phyloP scores from a whole-genome alignment of 202 grass and related monocot species.

The Hordeum pubiflorum region DNA sequence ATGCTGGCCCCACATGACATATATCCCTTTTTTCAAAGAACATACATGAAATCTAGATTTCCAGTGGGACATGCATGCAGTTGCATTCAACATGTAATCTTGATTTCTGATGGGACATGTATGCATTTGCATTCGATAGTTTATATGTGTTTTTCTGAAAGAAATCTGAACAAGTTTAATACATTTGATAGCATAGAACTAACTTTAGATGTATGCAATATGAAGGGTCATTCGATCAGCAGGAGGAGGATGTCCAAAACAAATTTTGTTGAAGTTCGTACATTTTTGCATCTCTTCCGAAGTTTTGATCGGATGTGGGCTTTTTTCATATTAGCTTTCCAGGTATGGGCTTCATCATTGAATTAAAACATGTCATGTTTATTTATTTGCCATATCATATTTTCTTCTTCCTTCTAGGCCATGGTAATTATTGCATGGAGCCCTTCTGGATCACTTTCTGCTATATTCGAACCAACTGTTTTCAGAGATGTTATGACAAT shows the following conservation, averaged over 20 bases:
- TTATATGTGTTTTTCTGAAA: background rate
- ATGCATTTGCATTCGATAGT: constrained; percentile 5
- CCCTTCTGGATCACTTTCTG: constrained; percentile 42
- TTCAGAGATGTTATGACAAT: constrained; percentile 84
- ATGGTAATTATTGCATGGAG: constrained; percentile 99
- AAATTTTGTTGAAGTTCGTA: constrained; percentile 99
- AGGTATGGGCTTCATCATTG: constrained; percentile 41
- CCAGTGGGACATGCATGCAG: background rate
- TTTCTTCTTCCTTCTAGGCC: constrained; percentile 46
- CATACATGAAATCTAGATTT: background rate
- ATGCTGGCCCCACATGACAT: background rate
- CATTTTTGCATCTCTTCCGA: constrained; percentile 91
- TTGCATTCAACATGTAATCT: background rate
- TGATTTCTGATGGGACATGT: background rate
- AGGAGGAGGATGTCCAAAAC: constrained; percentile 56
- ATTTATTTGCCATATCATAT: background rate
- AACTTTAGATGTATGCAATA: constrained; percentile 8
- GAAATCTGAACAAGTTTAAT: constrained; percentile 9
- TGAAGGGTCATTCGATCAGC: constrained; percentile 23
- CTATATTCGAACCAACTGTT: constrained; percentile 67
- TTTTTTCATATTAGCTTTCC: constrained; percentile 86
- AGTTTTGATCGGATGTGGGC: constrained; percentile 98
- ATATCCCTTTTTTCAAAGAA: background rate
- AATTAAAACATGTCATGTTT: background rate
- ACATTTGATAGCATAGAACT: constrained; percentile 15